Evolutionary conservation across 2,329 filamentous ascomycete species (phyloP), one percentile per base, ranked within the genome.

Genomic region (Ceratocystis cubensis): DNA sequence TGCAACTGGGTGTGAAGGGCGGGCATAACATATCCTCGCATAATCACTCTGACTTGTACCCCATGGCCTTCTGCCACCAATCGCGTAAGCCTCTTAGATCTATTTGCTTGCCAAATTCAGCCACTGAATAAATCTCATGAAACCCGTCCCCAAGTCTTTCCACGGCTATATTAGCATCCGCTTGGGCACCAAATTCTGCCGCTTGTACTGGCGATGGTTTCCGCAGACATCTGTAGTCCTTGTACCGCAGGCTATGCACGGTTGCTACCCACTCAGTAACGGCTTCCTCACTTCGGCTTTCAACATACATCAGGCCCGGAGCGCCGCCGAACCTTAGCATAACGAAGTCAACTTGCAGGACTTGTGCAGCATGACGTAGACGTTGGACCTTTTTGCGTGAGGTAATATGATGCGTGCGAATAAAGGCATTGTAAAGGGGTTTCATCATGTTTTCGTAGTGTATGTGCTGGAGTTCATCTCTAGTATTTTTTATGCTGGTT

Each of bases 381-480:
- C 75, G 76, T 6, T 77, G 75, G 0, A 81, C 75, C 72, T 92
- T 92, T 73, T 90, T 91, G 70, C 88, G 85, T 0, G 87, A 91
- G 3, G 88, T 91, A 72, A 92, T 91, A 74, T 92, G 88, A 71
- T 92, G 88, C 0, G 88, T 92, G 64, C 87, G 83, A 68, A 92
- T 89, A 59, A 92, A 77, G 37, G 87, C 82, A 72, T 75, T 76
- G 69, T 74, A 78, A 7, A 68, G 22, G 13, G 41, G 41, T 5
- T 48, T 64, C 62, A 56, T 64, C 13, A 41, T 64, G n/a, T 13
- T 10, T 25, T 25, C 17, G 4, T 44, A 20, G 17, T 25, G 37
- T n/a, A 41, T 22, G 30, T 41, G 17, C 17, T 20, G 45, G 20
- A 53, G 3, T 25, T 10, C 3, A 25, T 20, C 20, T 25, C 48